Evolutionary conservation across 2,329 filamentous ascomycete genomes (phyloP).

Genomic region (Talaromyces sp.): DNA sequence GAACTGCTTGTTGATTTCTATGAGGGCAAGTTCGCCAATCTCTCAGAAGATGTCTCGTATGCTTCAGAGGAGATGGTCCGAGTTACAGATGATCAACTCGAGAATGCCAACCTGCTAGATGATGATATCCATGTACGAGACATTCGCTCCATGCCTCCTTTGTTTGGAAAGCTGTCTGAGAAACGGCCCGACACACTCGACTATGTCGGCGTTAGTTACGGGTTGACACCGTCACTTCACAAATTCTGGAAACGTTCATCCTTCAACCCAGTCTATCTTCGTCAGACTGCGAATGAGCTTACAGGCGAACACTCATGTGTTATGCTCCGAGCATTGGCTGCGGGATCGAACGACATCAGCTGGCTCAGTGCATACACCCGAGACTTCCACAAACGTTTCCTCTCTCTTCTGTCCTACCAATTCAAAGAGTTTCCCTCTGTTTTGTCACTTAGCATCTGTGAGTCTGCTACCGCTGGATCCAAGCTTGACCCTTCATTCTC

Average conservation of each 20-base stretch:
- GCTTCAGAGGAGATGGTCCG: constrained; percentile 64
- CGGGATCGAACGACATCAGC: constrained; percentile 62
- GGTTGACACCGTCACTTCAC: constrained; percentile 80
- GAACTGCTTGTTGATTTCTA: constrained; percentile 89
- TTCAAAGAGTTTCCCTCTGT: constrained; percentile 79
- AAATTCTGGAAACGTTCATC: constrained; percentile 92
- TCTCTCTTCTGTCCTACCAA: constrained; percentile 84
- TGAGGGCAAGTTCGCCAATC: constrained; percentile 82
- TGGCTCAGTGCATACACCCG: constrained; percentile 90
- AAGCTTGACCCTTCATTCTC: constrained; percentile 61
- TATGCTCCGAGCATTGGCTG: constrained; percentile 79
- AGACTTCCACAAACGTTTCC: constrained; percentile 93
- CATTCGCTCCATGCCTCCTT: constrained; percentile 84
- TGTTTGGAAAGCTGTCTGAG: constrained; percentile 86
- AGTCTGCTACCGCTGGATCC: constrained; percentile 74
- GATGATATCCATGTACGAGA: constrained; percentile 90
- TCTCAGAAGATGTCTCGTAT: constrained; percentile 68
- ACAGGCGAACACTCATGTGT: constrained; percentile 98
- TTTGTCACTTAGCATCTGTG: constrained; percentile 81
- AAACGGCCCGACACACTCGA: constrained; percentile 77
- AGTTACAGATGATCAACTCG: constrained; percentile 78
- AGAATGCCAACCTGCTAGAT: constrained; percentile 71
- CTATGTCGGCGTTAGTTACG: constrained; percentile 94
- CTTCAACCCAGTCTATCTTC: constrained; percentile 87
- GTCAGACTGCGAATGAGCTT: constrained; percentile 92